Conservation (phyloP, 805 yeast species). For the Lipomyces mesembrius region DNA sequence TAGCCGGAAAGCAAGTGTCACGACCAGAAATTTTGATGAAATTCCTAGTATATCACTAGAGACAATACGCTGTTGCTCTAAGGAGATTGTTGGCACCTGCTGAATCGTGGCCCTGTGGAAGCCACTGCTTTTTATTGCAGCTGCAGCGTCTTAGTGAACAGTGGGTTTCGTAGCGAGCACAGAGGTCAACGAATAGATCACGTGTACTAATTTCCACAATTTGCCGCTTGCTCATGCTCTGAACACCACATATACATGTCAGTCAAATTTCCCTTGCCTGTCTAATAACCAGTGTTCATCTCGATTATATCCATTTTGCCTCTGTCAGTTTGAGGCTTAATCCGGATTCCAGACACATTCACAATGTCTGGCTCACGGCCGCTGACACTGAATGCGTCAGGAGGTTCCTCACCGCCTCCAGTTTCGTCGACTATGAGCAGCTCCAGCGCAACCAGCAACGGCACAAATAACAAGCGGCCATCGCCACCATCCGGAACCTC, state of each 20-base stretch:
- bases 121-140: too few species aligned
- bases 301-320: neutral
- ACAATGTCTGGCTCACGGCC: slow-evolving; percentile 9
- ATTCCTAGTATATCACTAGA: too few species aligned
- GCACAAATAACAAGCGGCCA: slow-evolving; percentile 14
- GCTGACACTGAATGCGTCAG: neutral
- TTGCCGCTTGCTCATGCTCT: neutral
- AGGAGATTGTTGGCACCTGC: too few species aligned
- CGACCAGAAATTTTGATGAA: too few species aligned
- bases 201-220: neutral
- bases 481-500: slow-evolving; percentile 22
- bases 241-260: neutral
- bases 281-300: neutral
- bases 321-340: neutral
- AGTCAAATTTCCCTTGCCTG: neutral
- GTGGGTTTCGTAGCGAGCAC: too few species aligned
- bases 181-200: too few species aligned
- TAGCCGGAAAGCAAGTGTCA: too few species aligned
- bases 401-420: neutral
- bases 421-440: neutral
- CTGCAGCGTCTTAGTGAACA: too few species aligned
- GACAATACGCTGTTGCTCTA: too few species aligned
- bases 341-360: slow-evolving; percentile 1
- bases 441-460: neutral
- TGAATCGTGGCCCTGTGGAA: neutral